A percentile compares a stretch with the other conserved stretches of the same genome.
Conservation (phyloP, 2,329 filamentous ascomycete genomes). For the Xylariaceae sp. region DNA sequence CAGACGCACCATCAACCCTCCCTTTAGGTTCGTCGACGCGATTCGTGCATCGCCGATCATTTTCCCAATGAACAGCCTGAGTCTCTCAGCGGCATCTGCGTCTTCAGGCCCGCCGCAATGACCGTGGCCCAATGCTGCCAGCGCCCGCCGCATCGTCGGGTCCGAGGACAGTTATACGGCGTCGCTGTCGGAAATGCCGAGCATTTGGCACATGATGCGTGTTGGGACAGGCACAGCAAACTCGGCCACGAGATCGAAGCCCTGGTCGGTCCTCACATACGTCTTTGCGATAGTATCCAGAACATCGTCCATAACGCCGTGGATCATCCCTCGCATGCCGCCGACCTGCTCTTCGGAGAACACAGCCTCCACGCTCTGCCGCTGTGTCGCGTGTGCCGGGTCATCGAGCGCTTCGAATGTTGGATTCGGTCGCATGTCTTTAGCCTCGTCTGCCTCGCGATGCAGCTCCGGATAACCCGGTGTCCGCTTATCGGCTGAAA, state of each 20-base stretch:
- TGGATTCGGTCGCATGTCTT: background rate
- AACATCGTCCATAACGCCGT: conserved; percentile 4
- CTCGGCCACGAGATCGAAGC: conserved; percentile 7
- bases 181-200: conserved; percentile 5
- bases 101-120: too few relatives aligned
- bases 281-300: conserved; percentile 4
- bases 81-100: conserved; percentile 1
- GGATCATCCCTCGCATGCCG: conserved; percentile 4
- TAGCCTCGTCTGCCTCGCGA: background rate
- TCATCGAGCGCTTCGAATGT: conserved; percentile 5
- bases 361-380: conserved; percentile 5
- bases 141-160: background rate
- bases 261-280: conserved; percentile 1
- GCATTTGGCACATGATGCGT: conserved; percentile 5
- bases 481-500: conserved; percentile 5
- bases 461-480: conserved; percentile 8
- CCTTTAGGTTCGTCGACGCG: background rate
- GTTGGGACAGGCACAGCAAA: conserved; percentile 7
- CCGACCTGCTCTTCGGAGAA: conserved; percentile 5
- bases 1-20: conserved; percentile 6
- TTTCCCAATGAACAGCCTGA: conserved; percentile 3
- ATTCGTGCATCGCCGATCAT: conserved; percentile 2
- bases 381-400: conserved; percentile 4
- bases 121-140: too few relatives aligned
- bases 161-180: conserved; percentile 3